Evolutionary conservation across 2,329 filamentous ascomycete genomes (phyloP), one percentile per base, ranked within the genome.

Genomic region (Epichloe baconii): DNA sequence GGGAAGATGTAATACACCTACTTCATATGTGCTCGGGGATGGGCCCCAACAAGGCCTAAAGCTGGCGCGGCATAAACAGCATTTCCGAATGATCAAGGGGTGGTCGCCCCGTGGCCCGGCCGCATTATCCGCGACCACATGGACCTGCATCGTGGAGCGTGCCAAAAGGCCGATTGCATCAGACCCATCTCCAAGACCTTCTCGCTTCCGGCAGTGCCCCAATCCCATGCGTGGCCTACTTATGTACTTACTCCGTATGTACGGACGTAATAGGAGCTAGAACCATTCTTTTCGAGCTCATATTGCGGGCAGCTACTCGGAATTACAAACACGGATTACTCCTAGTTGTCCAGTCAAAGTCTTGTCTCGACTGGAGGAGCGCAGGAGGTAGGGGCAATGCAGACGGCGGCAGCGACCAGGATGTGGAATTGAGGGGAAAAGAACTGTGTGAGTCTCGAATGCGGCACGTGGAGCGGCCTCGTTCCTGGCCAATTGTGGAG

Each of bases 71-170:
- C 36, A 40, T 40, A 44, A 47, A 47, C 35, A 17, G 26, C 31
- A 14, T 11, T 37, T 47, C 44, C 36, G 44, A 38, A 35, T 35
- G 6, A 45, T 31, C 11, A 10, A 5, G n/a, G 43, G 11, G 15
- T 3, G 44, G 31, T 5, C 8, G 15, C 10, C n/a, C 19, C 44
- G 23, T 42, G 45, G 44, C 50, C 50, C 36, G 45, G 44, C 50
- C 50, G 50, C 50, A 44, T 42, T 14, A 38, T 44, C 44, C 44
- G 40, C 50, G 50, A 44, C 50, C 50, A 44, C 34, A 48, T 31
- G 50, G 44, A 51, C 45, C 44, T 48, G 50, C 50, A 21, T 51
- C 49, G 44, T 26, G 49, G 43, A 50, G 49, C 38, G 47, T 35
- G 38, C 47, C 47, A 48, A 48, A 38, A 48, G 47, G 47, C 47